Conservation (phyloP, 2,329 filamentous ascomycete species). For the Fusarium ramigenum region DNA sequence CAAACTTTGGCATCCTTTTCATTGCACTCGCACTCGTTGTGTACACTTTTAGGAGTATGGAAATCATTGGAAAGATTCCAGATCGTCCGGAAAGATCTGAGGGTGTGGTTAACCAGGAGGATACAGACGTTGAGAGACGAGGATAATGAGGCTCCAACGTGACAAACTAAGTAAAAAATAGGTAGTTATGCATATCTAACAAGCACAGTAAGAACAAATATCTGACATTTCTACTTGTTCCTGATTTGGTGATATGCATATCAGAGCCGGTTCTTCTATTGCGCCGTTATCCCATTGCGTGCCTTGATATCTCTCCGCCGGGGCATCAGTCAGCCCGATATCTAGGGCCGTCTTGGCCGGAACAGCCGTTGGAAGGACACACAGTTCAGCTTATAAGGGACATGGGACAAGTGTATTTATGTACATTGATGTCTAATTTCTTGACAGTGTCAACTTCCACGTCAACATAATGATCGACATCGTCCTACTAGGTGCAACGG, state of each 20-base stretch:
- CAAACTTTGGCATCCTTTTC: slow-evolving; percentile 60
- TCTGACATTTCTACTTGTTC: too few relatives aligned
- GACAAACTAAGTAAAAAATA: not conserved
- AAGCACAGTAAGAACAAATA: not conserved
- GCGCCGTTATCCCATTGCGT: not conserved
- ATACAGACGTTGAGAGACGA: slow-evolving; percentile 29
- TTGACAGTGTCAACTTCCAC: not conserved
- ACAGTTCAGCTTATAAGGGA: not conserved
- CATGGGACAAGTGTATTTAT: not conserved
- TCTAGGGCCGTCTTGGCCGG: slow-evolving; percentile 15
- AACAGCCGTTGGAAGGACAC: not conserved
- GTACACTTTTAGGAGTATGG: slow-evolving; percentile 60
- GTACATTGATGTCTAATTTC: not conserved
- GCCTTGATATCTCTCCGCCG: not conserved
- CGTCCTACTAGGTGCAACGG: slow-evolving; percentile 66
- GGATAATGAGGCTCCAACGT: not conserved
- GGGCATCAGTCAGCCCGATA: slow-evolving; percentile 23
- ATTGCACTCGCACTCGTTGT: slow-evolving; percentile 55
- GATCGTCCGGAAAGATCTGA: slow-evolving; percentile 27
- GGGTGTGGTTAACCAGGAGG: slow-evolving; percentile 37
- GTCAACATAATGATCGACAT: slow-evolving; percentile 38
- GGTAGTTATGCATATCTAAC: not conserved
- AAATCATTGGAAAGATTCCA: slow-evolving; percentile 58
- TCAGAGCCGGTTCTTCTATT: not conserved
- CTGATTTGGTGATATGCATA: not conserved